Evolutionary conservation across 148 eudicot genomes (phyloP).

Genomic region (Arbutus unedo): DNA sequence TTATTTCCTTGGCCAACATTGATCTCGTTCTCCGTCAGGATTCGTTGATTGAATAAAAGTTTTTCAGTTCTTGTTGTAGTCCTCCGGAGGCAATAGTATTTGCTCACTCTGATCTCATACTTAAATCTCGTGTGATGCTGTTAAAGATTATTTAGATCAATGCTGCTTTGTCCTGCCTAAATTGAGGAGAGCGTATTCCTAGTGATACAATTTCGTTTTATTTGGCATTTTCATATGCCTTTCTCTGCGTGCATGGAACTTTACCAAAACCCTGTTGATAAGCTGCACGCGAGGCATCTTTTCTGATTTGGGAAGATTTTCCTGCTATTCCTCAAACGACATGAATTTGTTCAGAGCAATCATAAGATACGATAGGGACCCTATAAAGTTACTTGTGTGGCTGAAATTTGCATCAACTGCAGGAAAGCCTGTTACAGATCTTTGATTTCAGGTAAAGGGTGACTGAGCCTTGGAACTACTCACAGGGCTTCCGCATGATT

Average conservation of each 20-base stretch:
- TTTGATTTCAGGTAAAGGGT: not conserved
- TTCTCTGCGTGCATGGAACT: not conserved
- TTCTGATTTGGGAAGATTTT: not conserved
- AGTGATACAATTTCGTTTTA: not conserved
- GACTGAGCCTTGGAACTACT: not conserved
- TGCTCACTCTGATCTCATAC: too few species aligned
- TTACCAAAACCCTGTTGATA: not conserved
- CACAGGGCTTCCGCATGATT: not conserved
- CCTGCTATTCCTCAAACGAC: not conserved
- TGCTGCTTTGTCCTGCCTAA: not conserved
- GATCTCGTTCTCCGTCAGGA: not conserved
- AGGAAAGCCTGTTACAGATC: not conserved
- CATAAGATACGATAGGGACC: not conserved
- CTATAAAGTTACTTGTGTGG: not conserved
- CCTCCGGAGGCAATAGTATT: not conserved
- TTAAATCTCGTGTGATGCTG: not conserved
- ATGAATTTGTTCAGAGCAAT: not conserved
- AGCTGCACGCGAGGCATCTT: not conserved
- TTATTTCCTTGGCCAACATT: not conserved
- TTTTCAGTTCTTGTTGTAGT: slow-evolving; percentile 3
- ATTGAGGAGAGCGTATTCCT: too few species aligned
- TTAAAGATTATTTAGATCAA: not conserved
- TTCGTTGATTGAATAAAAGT: not conserved
- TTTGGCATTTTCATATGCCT: not conserved
- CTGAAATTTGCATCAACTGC: not conserved